Evolutionary conservation across 2,329 filamentous ascomycete species (phyloP).

Genomic region (Phyllosticta capitalensis): DNA sequence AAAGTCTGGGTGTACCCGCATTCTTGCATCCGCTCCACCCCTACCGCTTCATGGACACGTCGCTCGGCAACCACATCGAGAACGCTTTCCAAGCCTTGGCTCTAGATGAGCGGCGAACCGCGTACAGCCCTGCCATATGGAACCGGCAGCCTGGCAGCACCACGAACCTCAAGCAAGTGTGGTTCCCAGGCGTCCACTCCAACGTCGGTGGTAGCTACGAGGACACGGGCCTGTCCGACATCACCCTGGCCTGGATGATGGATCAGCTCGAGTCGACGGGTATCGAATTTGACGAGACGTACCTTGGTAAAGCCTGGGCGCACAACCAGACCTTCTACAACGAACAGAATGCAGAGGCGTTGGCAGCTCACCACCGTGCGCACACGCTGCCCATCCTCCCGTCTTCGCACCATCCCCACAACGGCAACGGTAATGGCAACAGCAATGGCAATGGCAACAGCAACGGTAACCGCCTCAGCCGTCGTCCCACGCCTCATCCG

Average conservation of each 20-base stretch:
- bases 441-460: background rate
- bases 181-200: slow-evolving; percentile 40
- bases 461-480: background rate
- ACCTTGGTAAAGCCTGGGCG: slow-evolving; percentile 34
- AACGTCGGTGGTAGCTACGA: slow-evolving; percentile 41
- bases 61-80: slow-evolving; percentile 38
- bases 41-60: slow-evolving; percentile 33
- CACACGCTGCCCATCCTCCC: background rate
- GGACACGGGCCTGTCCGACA: slow-evolving; percentile 41
- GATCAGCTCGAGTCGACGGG: slow-evolving; percentile 38
- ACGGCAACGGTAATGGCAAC: background rate
- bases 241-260: slow-evolving; percentile 50
- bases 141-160: slow-evolving; percentile 21
- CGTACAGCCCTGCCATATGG: slow-evolving; percentile 50
- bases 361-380: background rate
- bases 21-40: slow-evolving; percentile 18
- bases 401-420: no score
- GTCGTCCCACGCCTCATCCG: background rate
- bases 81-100: slow-evolving; percentile 52
- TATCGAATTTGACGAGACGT: slow-evolving; percentile 38
- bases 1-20: slow-evolving; percentile 27
- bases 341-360: background rate
- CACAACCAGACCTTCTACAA: background rate
- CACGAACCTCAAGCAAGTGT: slow-evolving; percentile 29
- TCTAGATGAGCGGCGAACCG: slow-evolving; percentile 46